Evolutionary conservation across 805 yeast genomes (phyloP), one percentile per base, ranked within the genome.

Genomic region (Saturnispora dispora): DNA sequence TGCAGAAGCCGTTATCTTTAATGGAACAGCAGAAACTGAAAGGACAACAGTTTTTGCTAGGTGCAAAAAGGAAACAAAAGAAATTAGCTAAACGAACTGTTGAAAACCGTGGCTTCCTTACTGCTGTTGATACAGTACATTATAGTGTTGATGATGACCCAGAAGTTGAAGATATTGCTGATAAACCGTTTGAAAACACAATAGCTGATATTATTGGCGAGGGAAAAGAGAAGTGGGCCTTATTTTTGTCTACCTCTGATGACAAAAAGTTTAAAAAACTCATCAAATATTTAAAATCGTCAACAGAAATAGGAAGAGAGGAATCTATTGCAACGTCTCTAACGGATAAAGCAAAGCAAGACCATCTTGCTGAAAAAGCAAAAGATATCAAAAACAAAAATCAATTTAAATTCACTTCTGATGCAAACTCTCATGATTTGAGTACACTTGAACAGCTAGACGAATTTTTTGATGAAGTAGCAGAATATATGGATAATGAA

Each of bases 171-270:
- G 60, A 57, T 43, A 63, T 57, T 17, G 63, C 60, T 45, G 57
- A 56, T 8, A 58, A 63, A 20, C 63, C 63, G 37, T 56, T 62
- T 27, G 58, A 57, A 25, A 47, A 50, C 10, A 51, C 57, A 43
- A 33, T 62, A 15, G 59, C 58, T 32, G 42, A 52, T 46, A 61
- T 60, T 27, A 4, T 61, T 17, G 54, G 49, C 4, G 56, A 60
- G 55, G 65, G 64, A 2, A 59, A 59, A 41, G 61, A 58, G 23
- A 63, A 62, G 45, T 54, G 65, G 55, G 64, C 60, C 2, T 59
- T 56, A 5, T 63, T 60, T 46, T 49, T 65, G 41, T 67, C 68
- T 3, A 59, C 61, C 22, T 56, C 60, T 8, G 56, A 63, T 15
- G 48, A 60, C 7, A 56, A 56, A 3, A 62, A 63, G 42, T 65